phyloP scores from a whole-genome alignment of 164 flowering plant species.

The Tetrastigma voinierianum region DNA sequence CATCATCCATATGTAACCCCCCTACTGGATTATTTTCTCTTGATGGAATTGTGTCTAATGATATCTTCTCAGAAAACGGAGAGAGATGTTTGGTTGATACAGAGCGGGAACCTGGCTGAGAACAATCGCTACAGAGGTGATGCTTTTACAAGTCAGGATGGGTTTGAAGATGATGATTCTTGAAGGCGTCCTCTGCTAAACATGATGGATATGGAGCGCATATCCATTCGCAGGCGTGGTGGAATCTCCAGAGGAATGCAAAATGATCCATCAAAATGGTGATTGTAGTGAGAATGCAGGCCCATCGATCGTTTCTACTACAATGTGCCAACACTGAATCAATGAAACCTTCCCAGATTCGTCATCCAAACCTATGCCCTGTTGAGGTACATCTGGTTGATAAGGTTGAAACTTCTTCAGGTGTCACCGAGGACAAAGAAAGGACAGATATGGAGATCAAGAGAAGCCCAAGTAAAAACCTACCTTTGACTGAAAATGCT shows the following conservation, averaged over 20 bases:
- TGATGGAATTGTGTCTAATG: constrained; percentile 17
- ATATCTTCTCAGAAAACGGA: constrained; percentile 10
- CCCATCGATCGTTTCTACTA: not conserved
- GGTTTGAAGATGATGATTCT: constrained; percentile 5
- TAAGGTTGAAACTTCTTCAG: constrained; percentile 7
- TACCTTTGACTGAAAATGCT: too few species aligned
- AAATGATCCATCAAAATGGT: constrained; percentile 11
- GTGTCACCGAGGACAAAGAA: constrained; percentile 7
- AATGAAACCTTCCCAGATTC: not conserved
- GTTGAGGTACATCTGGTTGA: constrained; percentile 4
- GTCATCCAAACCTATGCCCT: not conserved
- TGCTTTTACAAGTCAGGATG: constrained; percentile 1
- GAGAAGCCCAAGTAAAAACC: not conserved
- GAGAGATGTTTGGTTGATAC: constrained; percentile 5
- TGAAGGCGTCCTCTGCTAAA: not conserved
- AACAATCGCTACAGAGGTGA: constrained; percentile 14
- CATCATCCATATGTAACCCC: constrained; percentile 26
- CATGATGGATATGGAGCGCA: constrained; percentile 13
- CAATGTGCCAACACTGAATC: not conserved
- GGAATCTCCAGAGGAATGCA: constrained; percentile 12
- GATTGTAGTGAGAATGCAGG: constrained; percentile 1
- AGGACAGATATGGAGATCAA: not conserved
- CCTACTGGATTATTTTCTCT: constrained; percentile 21
- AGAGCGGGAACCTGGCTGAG: constrained; percentile 2
- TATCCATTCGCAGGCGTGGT: not conserved